Evolutionary conservation across 225 moss, liverwort and hornwort species (phyloP).

Genomic region (Sphagnum contortum): DNA sequence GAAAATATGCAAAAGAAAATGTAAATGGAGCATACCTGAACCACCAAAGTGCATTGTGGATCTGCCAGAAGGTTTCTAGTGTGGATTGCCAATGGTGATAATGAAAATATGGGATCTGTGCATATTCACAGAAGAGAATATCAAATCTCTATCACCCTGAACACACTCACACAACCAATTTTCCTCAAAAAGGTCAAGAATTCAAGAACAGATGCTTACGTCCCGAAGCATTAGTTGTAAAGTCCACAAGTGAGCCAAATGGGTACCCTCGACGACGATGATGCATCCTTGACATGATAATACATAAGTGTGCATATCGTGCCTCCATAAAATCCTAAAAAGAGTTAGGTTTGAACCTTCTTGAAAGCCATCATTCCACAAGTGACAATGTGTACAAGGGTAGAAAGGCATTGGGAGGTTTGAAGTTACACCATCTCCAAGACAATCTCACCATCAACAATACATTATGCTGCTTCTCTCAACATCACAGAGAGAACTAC

Average conservation of each 20-base stretch:
- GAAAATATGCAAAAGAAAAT: neutral
- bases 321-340: constrained; percentile 18
- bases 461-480: too few species aligned
- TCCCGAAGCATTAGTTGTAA: constrained; percentile 57
- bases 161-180: neutral
- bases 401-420: too few species aligned
- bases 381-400: too few species aligned
- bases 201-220: constrained; percentile 26
- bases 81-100: constrained; percentile 94
- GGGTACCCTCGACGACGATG: constrained; percentile 72
- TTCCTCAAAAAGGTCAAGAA: neutral
- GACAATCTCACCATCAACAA: too few species aligned
- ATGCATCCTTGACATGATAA: constrained; percentile 78
- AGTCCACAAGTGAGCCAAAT: constrained; percentile 66
- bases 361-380: too few species aligned
- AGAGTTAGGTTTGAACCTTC: too few species aligned
- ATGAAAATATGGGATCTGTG: constrained; percentile 89
- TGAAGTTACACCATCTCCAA: too few species aligned
- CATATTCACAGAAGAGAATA: neutral
- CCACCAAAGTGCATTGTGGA: constrained; percentile 88
- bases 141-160: neutral
- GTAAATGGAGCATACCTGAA: constrained; percentile 45
- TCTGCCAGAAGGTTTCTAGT: constrained; percentile 95
- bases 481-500: too few species aligned
- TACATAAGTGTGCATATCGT: constrained; percentile 75